These are phyloP conservation scores for Scenedesmus sp. DNA, from an alignment of 163 green algal genomes.

Conservation along the genomic window DNA sequence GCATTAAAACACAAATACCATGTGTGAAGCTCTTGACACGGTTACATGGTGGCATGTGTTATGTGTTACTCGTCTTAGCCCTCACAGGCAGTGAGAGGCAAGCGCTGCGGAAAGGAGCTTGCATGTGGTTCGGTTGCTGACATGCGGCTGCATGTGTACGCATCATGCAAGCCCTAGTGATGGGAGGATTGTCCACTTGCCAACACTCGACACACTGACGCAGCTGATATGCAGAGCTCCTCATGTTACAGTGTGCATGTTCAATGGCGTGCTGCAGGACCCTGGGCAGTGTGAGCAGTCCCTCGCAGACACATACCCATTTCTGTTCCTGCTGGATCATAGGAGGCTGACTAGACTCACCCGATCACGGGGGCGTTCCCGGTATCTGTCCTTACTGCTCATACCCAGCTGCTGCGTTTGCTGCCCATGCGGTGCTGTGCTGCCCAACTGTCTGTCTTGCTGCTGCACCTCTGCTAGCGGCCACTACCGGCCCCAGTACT, in stretches of 20 bases:
- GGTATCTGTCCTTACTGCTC: slow-evolving; percentile 20
- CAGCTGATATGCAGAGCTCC: neutral
- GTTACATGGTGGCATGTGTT: too few relatives aligned
- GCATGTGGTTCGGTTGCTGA: neutral
- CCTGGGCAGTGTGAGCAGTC: neutral
- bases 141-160: neutral
- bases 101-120: neutral
- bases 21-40: too few relatives aligned
- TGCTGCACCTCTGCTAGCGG: neutral
- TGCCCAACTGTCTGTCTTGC: slow-evolving; percentile 11
- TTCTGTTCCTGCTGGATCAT: neutral
- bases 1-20: neutral
- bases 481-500: neutral
- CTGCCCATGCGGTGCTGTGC: slow-evolving; percentile 11
- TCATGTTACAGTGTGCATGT: neutral
- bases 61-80: too few relatives aligned
- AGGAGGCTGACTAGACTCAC: neutral
- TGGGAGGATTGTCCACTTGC: neutral
- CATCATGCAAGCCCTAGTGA: neutral
- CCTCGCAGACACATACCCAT: neutral
- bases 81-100: too few relatives aligned
- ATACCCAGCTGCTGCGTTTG: neutral
- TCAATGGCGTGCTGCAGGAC: neutral
- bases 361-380: slow-evolving; percentile 12
- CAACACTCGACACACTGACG: neutral